Percentiles rank a stretch among this genome's conserved stretches.
phyloP scores from a whole-genome alignment of 2,329 filamentous ascomycete species.

The Epichloe coenophiala region DNA sequence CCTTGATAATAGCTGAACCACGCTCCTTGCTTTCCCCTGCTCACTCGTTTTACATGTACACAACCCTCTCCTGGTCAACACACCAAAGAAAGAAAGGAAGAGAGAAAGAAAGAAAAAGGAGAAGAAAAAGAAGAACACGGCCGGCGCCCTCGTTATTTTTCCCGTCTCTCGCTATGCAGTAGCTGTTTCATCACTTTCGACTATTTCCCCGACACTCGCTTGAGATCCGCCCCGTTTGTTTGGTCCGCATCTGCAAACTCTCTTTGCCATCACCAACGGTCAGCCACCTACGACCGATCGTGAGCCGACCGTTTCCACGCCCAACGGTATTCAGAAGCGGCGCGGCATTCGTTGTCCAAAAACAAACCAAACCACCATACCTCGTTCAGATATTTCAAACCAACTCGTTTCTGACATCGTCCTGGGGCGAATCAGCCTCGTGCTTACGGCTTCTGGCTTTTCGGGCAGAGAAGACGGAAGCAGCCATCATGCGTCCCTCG shows the following conservation, averaged over 20 bases:
- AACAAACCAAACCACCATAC: background rate
- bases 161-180: slow-evolving; percentile 9
- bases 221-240: background rate
- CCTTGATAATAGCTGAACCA: background rate
- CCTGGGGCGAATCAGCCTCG: background rate
- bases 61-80: slow-evolving; percentile 1
- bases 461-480: background rate
- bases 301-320: slow-evolving; percentile 1
- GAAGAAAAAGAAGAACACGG: background rate
- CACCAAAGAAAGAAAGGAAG: background rate
- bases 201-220: slow-evolving; percentile 8
- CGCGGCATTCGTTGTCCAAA: background rate
- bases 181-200: background rate
- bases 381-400: background rate
- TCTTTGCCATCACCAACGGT: background rate
- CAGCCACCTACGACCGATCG: slow-evolving; percentile 2
- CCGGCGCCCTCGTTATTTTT: slow-evolving; percentile 5
- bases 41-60: background rate
- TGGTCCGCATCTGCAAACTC: background rate
- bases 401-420: background rate
- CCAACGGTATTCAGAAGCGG: background rate
- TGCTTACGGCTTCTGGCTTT: background rate
- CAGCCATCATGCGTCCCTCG: slow-evolving; percentile 31
- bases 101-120: background rate
- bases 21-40: background rate